phyloP scores from a whole-genome alignment of 2,329 filamentous ascomycete genomes.

The Thelonectria blattea region DNA sequence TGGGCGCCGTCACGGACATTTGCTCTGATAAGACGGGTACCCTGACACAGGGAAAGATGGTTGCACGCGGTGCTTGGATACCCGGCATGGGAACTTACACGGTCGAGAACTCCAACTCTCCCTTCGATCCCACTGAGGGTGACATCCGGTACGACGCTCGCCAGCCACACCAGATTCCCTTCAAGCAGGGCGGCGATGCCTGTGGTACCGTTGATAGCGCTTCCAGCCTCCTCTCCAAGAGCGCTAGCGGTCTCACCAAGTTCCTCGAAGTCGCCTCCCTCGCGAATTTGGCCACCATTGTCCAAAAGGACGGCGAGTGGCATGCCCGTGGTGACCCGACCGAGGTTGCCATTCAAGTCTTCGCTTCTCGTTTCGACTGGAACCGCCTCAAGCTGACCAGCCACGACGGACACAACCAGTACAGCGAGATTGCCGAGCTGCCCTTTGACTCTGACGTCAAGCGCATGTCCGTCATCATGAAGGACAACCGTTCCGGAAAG shows the following conservation, averaged over 20 bases:
- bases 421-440: slow-evolving; percentile 58
- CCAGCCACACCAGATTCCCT: slow-evolving; percentile 45
- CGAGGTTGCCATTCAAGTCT: slow-evolving; percentile 77
- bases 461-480: slow-evolving; percentile 76
- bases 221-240: slow-evolving; percentile 45
- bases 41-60: slow-evolving; percentile 59
- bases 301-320: slow-evolving; percentile 62
- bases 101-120: slow-evolving; percentile 57
- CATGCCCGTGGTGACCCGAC: slow-evolving; percentile 67
- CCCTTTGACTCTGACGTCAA: slow-evolving; percentile 78
- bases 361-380: slow-evolving; percentile 71
- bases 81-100: slow-evolving; percentile 55
- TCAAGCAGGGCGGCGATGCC: slow-evolving; percentile 30
- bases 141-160: slow-evolving; percentile 49
- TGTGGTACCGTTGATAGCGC: slow-evolving; percentile 38
- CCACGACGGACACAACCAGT: slow-evolving; percentile 62
- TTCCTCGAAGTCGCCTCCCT: slow-evolving; percentile 69
- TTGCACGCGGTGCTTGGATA: slow-evolving; percentile 59
- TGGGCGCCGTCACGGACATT: slow-evolving; percentile 62
- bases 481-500: slow-evolving; percentile 46
- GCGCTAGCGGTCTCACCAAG: slow-evolving; percentile 27
- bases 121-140: slow-evolving; percentile 63
- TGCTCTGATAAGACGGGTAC: slow-evolving; percentile 66
- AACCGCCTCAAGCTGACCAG: slow-evolving; percentile 59
- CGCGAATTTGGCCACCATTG: slow-evolving; percentile 69